Evolutionary conservation across 2,329 filamentous ascomycete genomes (phyloP).

Genomic region (Leptosphaerulina australis): DNA sequence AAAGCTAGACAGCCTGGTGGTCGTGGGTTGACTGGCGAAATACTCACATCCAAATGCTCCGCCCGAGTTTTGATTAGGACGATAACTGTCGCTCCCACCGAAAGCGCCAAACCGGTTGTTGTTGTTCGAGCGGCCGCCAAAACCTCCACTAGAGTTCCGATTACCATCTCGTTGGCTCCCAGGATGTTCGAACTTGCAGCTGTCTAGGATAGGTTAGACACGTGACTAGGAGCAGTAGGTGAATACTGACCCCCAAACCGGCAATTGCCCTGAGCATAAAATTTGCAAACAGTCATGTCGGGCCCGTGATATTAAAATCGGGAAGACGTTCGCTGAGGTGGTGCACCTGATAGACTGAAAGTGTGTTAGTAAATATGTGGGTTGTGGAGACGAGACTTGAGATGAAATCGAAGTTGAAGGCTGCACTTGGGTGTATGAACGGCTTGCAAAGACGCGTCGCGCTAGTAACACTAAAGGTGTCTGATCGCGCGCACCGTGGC

Average conservation of each 20-base stretch:
- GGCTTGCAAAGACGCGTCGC: constrained; percentile 27
- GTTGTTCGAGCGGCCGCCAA: constrained; percentile 32
- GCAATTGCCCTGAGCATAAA: constrained; percentile 69
- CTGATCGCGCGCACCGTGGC: constrained; percentile 5
- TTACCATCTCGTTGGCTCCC: constrained; percentile 42
- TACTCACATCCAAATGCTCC: constrained; percentile 52
- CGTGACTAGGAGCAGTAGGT: neutral
- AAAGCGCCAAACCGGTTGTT: constrained; percentile 63
- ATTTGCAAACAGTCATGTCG: constrained; percentile 63
- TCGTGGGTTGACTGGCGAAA: neutral
- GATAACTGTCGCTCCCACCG: constrained; percentile 41
- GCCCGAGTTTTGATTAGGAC: constrained; percentile 29
- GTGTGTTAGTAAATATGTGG: constrained; percentile 18
- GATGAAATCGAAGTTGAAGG: constrained; percentile 13
- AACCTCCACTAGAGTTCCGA: constrained; percentile 33
- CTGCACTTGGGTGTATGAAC: constrained; percentile 20
- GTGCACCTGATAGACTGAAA: constrained; percentile 20
- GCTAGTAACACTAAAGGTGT: constrained; percentile 22
- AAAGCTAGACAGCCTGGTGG: no score
- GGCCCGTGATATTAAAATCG: neutral
- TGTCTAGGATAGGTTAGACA: constrained; percentile 52
- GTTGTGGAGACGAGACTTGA: constrained; percentile 11
- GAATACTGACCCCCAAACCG: constrained; percentile 63
- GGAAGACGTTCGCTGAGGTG: neutral
- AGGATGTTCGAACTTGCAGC: constrained; percentile 66